Conservation (phyloP, 2,329 filamentous ascomycete genomes). For the Trichoderma atroviride region DNA sequence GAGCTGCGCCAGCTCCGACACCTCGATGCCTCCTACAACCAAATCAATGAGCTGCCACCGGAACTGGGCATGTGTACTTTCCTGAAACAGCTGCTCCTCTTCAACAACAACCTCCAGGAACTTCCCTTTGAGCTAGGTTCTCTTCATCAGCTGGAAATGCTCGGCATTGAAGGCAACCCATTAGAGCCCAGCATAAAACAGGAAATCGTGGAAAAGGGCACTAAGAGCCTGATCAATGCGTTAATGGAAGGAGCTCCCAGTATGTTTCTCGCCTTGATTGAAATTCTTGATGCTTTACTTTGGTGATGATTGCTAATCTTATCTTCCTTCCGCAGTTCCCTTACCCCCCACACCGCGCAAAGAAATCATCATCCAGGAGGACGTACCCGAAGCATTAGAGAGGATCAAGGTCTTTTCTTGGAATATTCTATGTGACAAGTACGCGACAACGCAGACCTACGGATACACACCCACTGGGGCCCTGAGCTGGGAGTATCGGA, state of each 20-base stretch:
- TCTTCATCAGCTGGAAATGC: slow-evolving; percentile 81
- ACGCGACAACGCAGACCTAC: slow-evolving; percentile 81
- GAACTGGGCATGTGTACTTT: slow-evolving; percentile 98
- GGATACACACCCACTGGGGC: slow-evolving; percentile 86
- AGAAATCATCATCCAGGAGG: slow-evolving; percentile 76
- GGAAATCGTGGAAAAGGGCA: slow-evolving; percentile 84
- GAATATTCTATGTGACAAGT: slow-evolving; percentile 95
- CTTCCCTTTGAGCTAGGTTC: slow-evolving; percentile 88
- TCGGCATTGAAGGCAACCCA: slow-evolving; percentile 92
- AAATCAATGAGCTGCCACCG: slow-evolving; percentile 76
- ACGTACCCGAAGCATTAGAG: slow-evolving; percentile 61
- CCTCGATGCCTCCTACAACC: slow-evolving; percentile 87
- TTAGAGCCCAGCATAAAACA: slow-evolving; percentile 75
- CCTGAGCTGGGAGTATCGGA: slow-evolving; percentile 84
- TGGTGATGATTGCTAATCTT: slow-evolving; percentile 31
- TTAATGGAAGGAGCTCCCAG: slow-evolving; percentile 83
- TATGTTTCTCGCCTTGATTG: slow-evolving; percentile 50
- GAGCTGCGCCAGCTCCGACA: slow-evolving; percentile 78
- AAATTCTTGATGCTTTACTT: not conserved
- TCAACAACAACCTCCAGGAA: slow-evolving; percentile 84
- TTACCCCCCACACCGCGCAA: slow-evolving; percentile 75
- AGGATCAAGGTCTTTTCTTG: slow-evolving; percentile 86
- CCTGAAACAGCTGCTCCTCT: slow-evolving; percentile 80
- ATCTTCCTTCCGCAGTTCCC: slow-evolving; percentile 59
- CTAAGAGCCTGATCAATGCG: slow-evolving; percentile 78